These are phyloP conservation scores for Chrysosporium keratinophilum DNA, from an alignment of 2,329 filamentous ascomycete genomes.

Conservation along the genomic window DNA sequence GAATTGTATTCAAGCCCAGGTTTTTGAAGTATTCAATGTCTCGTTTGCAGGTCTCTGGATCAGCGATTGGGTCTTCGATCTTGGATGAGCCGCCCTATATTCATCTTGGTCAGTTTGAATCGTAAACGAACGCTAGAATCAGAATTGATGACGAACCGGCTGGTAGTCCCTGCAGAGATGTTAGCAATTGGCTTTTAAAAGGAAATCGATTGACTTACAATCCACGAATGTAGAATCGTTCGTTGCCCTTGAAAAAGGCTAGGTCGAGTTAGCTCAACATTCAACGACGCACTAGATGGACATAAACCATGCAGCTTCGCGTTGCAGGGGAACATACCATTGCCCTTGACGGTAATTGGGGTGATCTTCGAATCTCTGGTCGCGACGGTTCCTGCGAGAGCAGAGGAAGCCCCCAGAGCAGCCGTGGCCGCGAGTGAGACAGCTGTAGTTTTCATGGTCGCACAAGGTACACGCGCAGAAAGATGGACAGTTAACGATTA, in stretches of 20 bases:
- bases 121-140: not conserved
- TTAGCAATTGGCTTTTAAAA: conserved; percentile 10
- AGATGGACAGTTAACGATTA: not conserved
- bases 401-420: conserved; percentile 38
- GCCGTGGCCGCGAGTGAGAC: conserved; percentile 39
- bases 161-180: conserved; percentile 50
- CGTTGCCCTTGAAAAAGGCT: conserved; percentile 53
- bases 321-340: conserved; percentile 35
- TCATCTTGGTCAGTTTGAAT: not conserved
- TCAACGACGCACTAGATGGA: not conserved
- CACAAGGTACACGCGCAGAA: not conserved
- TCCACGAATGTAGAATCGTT: conserved; percentile 46
- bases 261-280: conserved; percentile 20
- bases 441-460: conserved; percentile 46
- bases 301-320: too few relatives aligned
- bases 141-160: conserved; percentile 35
- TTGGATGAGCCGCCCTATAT: conserved; percentile 49
- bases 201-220: conserved; percentile 21
- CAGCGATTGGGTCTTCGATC: conserved; percentile 63
- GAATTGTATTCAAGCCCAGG: conserved; percentile 80
- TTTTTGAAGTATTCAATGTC: conserved; percentile 75
- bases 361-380: conserved; percentile 40
- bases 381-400: conserved; percentile 36
- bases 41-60: conserved; percentile 59
- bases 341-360: conserved; percentile 53